Evolutionary conservation across 768 basidiomycete species (phyloP), one percentile per base, ranked within the genome.

Genomic region (Aureoboletus auriporus): DNA sequence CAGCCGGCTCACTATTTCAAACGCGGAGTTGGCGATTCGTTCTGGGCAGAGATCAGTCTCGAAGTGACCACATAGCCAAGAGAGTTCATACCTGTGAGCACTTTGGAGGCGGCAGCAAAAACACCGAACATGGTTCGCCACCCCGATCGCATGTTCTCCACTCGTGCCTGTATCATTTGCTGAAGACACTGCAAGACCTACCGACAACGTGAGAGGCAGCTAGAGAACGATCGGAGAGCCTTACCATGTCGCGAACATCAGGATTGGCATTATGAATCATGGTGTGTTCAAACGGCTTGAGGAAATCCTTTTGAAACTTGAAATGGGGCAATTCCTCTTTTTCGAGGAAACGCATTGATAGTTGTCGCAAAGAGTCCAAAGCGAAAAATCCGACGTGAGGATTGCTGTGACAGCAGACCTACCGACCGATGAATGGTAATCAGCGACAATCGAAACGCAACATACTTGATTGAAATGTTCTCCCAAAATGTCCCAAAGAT

Each of bases 71-170:
- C 37, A 37, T 27, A 44, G 34, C 31, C 20, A 14, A 39, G 16
- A 35, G 43, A 27, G 29, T 26, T 68, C 75, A 30, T 49, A 89
- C 91, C 89, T 60, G 92, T 94, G 23, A 86, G 73, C 23, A 91
- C 93, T 65, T 88, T 93, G 9, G 94, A 94, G 0, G 96, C 93
- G 13, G 96, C 92, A 30, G 94, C 89, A 64, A 98, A 98, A 12
- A 98, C 96, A 20, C 91, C 90, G 68, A 99, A 98, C 92, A 99
- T 97, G 2, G 96, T 99, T 51, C 93, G 77, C 96, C 96, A 99
- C 27, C 96, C 96, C 0, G 96, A 98, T 29, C 96, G 85, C 75
- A 99, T 80, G 63, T 98, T 98, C 58, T 89, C 83, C 14, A 89
- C 91, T 33, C 91, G 81, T 14, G 93, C 90, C 71, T 96, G 94